Evolutionary conservation across 495 filamentous ascomycete genomes (phyloP), one percentile per base, ranked within the genome.

Genomic region (Saxispiralis lemnorum): DNA sequence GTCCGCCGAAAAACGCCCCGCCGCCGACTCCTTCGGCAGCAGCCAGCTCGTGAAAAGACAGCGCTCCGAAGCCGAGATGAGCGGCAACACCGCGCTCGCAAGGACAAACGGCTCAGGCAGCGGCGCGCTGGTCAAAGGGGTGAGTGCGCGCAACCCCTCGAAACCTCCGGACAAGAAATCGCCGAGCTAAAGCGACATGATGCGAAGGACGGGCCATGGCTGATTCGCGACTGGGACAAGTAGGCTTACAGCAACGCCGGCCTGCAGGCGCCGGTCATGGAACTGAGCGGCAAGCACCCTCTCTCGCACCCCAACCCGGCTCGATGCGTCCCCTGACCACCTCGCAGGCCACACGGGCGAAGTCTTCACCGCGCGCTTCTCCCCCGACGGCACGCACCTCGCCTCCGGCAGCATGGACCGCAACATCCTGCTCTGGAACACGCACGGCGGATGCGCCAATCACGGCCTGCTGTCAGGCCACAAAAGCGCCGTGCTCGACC

Each of bases 361-460:
- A 63, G 74, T 96, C 24, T 96, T 95, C 57, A 68, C 81, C n/a
- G 77, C 81, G 17, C 78, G 80, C 55, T 97, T 97, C 49, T 83
- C 94, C 59, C 79, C 83, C 10, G 76, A 79, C 5, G 86, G 85
- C 17, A 79, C 83, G 39, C 69, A 81, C 45, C 88, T 96, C 49
- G 89, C 92, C 38, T 95, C 89, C 5, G 92, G 88, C 13, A 92
- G 85, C 1, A 88, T 93, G 78, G 89, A 97, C 62, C 71, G 92
- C 46, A 78, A 76, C 36, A 94, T 97, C 43, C 69, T 87, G 59
- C 71, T 97, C 19, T 97, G 89, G 89, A 75, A 80, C 54, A 88
- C 85, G 6, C 84, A 81, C 47, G 89, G 86, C 49, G 69, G 83
- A 54, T 94, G 88, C 56, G 82, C 89, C 54, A 97, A 96, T 62